phyloP scores from a whole-genome alignment of 2,329 filamentous ascomycete genomes.

The Penicillium psychrosexuale region DNA sequence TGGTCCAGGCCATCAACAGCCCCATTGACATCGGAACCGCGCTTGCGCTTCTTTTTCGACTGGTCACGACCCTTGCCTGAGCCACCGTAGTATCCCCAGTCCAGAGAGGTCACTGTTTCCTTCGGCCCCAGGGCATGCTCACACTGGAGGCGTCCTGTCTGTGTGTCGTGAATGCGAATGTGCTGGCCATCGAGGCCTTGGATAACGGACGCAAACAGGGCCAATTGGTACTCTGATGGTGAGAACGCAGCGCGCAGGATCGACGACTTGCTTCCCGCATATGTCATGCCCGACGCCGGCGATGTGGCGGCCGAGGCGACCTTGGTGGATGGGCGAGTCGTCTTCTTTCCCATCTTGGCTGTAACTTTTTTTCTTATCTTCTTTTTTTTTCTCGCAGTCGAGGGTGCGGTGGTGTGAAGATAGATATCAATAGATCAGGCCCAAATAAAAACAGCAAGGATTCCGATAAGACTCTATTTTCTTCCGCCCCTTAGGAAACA shows the following conservation, averaged over 20 bases:
- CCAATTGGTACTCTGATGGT: conserved; percentile 50
- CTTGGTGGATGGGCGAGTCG: conserved; percentile 43
- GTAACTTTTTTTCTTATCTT: conserved; percentile 15
- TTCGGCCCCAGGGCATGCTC: conserved; percentile 49
- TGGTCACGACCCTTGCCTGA: conserved; percentile 36
- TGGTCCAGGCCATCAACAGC: conserved; percentile 31
- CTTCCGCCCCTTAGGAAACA: conserved; percentile 17
- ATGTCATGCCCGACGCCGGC: conserved; percentile 36
- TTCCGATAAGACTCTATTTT: conserved; percentile 11
- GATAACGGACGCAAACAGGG: conserved; percentile 54
- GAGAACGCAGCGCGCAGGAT: conserved; percentile 51
- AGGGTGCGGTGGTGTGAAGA: conserved; percentile 12
- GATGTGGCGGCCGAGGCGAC: conserved; percentile 43
- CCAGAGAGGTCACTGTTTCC: conserved; percentile 48
- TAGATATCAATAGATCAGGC: neutral
- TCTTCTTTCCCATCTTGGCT: conserved; percentile 47
- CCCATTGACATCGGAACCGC: conserved; percentile 43
- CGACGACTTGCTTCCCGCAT: conserved; percentile 45
- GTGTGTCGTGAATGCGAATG: conserved; percentile 52
- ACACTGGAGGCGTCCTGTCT: conserved; percentile 49
- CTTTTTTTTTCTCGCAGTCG: conserved; percentile 12
- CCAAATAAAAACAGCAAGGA: conserved; percentile 5
- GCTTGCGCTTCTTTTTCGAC: conserved; percentile 53
- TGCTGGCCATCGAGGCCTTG: conserved; percentile 53
- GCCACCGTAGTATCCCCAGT: conserved; percentile 49